phyloP scores from a whole-genome alignment of 2,329 filamentous ascomycete genomes.

The Hypoxylon sp. region DNA sequence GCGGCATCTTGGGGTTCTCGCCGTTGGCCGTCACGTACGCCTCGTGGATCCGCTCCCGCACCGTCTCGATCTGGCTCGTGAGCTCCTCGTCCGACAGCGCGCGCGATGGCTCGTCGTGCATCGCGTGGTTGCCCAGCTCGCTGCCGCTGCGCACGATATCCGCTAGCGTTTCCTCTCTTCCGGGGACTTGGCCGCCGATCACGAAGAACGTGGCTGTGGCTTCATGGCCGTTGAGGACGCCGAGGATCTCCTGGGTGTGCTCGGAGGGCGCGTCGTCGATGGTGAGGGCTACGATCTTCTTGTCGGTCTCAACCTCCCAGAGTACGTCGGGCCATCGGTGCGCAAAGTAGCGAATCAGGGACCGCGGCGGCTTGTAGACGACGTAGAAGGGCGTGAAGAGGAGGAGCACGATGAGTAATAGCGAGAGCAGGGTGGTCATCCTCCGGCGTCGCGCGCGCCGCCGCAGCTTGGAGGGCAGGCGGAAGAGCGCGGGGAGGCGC shows the following conservation, averaged over 20 bases:
- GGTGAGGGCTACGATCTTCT: conserved; percentile 83
- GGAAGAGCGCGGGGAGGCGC: conserved; percentile 62
- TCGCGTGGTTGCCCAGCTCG: conserved; percentile 89
- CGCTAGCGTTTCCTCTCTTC: conserved; percentile 67
- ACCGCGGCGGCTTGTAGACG: conserved; percentile 84
- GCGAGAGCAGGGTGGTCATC: conserved; percentile 67
- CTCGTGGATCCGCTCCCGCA: conserved; percentile 62
- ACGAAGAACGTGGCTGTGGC: conserved; percentile 90
- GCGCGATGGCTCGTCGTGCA: conserved; percentile 85
- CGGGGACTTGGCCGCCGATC: conserved; percentile 81
- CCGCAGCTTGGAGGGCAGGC: conserved; percentile 69
- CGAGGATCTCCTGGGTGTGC: conserved; percentile 78
- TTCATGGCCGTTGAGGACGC: conserved; percentile 74
- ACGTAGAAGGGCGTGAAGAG: conserved; percentile 69
- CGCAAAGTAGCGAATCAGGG: conserved; percentile 79
- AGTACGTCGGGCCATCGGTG: conserved; percentile 83
- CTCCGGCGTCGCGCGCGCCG: conserved; percentile 71
- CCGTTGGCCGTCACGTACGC: conserved; percentile 56
- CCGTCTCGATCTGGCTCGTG: conserved; percentile 72
- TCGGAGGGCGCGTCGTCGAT: conserved; percentile 88
- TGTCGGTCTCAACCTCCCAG: conserved; percentile 73
- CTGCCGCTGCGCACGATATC: conserved; percentile 73
- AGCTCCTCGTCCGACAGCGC: conserved; percentile 72
- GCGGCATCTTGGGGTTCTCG: conserved; percentile 54
- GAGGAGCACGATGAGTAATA: conserved; percentile 58